Evolutionary conservation across 768 basidiomycete species (phyloP).

Genomic region (Mycena metata): DNA sequence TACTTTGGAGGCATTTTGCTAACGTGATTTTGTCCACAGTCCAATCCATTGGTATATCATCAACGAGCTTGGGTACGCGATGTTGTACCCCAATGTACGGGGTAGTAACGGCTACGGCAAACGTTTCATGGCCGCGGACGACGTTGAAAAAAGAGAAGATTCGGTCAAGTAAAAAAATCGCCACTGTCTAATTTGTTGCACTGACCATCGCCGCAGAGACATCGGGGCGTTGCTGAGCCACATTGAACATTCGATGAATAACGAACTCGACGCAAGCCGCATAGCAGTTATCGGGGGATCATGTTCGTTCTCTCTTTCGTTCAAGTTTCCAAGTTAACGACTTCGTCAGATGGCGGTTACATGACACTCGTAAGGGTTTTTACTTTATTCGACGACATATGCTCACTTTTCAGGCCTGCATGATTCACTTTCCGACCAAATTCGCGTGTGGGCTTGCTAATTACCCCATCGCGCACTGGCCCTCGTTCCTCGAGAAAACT

Average conservation of each 20-base stretch:
- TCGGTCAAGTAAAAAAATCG: constrained; percentile 51
- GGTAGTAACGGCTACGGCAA: constrained; percentile 59
- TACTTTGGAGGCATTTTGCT: background rate
- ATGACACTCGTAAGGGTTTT: constrained; percentile 52
- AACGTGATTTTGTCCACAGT: constrained; percentile 1
- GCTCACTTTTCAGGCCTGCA: constrained; percentile 48
- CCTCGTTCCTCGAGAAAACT: constrained; percentile 58
- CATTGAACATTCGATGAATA: constrained; percentile 47
- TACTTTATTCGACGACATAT: constrained; percentile 15
- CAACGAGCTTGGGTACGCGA: constrained; percentile 55
- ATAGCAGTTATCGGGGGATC: constrained; percentile 60
- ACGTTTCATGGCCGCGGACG: constrained; percentile 54
- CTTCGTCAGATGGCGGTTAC: constrained; percentile 53
- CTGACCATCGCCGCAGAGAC: constrained; percentile 44
- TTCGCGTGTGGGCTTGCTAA: constrained; percentile 57
- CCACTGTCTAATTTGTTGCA: background rate
- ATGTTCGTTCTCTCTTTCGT: constrained; percentile 42
- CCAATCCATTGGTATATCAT: constrained; percentile 56
- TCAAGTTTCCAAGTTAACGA: too few relatives aligned
- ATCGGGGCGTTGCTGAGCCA: constrained; percentile 54
- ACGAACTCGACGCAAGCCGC: constrained; percentile 50
- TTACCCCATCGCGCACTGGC: constrained; percentile 56
- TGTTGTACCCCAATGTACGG: constrained; percentile 59
- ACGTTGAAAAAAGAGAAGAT: constrained; percentile 58
- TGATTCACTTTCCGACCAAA: constrained; percentile 57